phyloP scores from a whole-genome alignment of 345 rosid species.

The Aquilaria sinensis region DNA sequence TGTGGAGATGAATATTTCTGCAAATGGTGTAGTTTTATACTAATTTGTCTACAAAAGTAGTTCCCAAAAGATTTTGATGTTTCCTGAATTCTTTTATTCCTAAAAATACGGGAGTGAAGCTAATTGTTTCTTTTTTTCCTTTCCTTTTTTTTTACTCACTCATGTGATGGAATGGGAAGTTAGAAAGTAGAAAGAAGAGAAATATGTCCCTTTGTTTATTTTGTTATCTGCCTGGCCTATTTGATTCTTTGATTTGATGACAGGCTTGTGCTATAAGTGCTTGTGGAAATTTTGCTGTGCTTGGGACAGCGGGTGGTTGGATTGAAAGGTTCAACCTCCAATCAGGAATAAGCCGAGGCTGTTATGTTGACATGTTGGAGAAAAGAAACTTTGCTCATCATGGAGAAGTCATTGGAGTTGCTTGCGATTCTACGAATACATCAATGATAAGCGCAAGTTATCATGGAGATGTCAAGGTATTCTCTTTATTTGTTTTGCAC shows the following conservation, averaged over 20 bases:
- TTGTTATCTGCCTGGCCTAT: background rate
- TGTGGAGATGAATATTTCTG: no score
- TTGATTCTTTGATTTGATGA: slow-evolving; percentile 9
- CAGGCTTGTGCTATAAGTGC: slow-evolving; percentile 95
- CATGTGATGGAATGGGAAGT: background rate
- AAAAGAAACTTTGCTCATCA: slow-evolving; percentile 53
- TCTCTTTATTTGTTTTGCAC: background rate
- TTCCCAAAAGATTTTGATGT: no score
- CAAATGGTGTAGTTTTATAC: no score
- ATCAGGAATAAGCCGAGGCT: slow-evolving; percentile 90
- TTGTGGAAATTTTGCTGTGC: slow-evolving; percentile 92
- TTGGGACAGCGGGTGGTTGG: slow-evolving; percentile 94
- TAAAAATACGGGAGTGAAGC: background rate
- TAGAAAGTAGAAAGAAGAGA: slow-evolving; percentile 1
- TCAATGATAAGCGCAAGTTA: slow-evolving; percentile 93
- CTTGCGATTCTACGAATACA: slow-evolving; percentile 90
- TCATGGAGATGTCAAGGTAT: slow-evolving; percentile 80
- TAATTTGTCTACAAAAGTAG: no score
- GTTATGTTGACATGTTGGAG: slow-evolving; percentile 58
- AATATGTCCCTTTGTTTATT: background rate
- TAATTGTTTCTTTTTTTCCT: background rate
- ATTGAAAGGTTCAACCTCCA: slow-evolving; percentile 93
- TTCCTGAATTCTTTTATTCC: background rate
- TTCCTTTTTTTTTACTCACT: slow-evolving; percentile 1
- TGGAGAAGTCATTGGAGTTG: slow-evolving; percentile 86